Evolutionary conservation across 768 basidiomycete genomes (phyloP), one percentile per base, ranked within the genome.

Genomic region (Termitomyces heimii): DNA sequence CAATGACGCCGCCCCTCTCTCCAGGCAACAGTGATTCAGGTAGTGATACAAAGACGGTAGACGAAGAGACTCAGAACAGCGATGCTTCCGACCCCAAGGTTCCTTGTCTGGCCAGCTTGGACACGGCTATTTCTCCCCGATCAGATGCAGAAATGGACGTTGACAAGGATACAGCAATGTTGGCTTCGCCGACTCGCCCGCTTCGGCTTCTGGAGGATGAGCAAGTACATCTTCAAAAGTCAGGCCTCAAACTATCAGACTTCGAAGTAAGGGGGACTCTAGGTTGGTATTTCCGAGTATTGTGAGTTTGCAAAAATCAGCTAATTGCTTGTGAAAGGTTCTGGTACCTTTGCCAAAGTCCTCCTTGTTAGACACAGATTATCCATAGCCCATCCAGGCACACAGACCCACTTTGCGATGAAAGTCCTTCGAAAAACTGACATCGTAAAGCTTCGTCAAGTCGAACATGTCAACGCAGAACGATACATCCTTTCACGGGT

Each of bases 391-490:
- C 73, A 75, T 5, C 70, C 79, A 22, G 77, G 76, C 60, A 70
- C 82, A 3, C 81, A 83, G 58, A 82, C 74, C 59, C 82, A 85
- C 67, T 95, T 90, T 65, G 93, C 93, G 10, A 82, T 96, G 83
- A 95, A 95, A 70, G 87, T 95, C 16, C 80, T 95, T 40, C 85
- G 85, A 60, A 95, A 96, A 71, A 81, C 82, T 4, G 89, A 93
- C 62, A 85, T 94, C 55, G 88, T 94, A 51, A 84, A 86, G 48
- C 81, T 98, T 49, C 90, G 95, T 45, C 97, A 99, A 69, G 91
- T 98, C 53, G 94, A 98, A 68, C 97, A 99, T 70, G 95, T 98
- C 66, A 98, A 96, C 66, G 93, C 92, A 9, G 97, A 99, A 69
- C 86, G 95, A 22, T 86, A 88, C 66, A 98, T 98, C 62, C 84